Base-by-base conservation (phyloP, 2,329 filamentous ascomycete species). In the Venturia aucupariae region DNA sequence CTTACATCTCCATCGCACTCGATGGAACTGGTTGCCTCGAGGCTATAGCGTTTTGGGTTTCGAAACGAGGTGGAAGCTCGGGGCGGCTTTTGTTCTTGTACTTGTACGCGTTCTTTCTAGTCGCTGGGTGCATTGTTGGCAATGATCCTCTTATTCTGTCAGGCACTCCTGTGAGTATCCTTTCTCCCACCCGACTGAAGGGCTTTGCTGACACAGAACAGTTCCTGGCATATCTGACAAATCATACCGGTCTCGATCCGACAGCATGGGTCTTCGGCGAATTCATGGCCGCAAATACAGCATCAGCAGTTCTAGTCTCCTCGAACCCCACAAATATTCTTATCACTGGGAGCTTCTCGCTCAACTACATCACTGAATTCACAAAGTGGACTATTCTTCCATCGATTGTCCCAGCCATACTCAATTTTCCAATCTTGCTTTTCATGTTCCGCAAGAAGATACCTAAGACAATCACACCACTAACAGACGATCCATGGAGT, bases 401-500 rank as follows among this genome's bases (percentile, higher is more conserved):
- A 35, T 57, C 51, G 8, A 57, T 57, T 8, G 30, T 57, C 3
- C 51, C 51, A n/a, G 51, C 51, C 0, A 35, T 57, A 5, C 15
- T 57, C 4, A 57, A 57, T 24, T 57, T 35, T 10, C 51, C 51
- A 15, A 57, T 57, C n/a, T 11, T 57, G 24, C 7, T 57, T 4
- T 57, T 57, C 51, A 57, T 57, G 51, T 57, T 57, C 51, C 51
- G 51, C 19, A 35, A 57, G 30, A 57, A 57, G 51, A 57, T 57
- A 8, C 51, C 51, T 30, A 57, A 57, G 15, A 57, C 51, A 2
- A 57, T 57, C 10, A 57, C 51, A 17, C 51, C 51, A 35, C 11
- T 57, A 17, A 57, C 51, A 32, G 51, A 57, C 5, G 51, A 57
- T 35, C 51, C 51, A 57, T 57, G 51, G 51, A 57, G 51, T 22